Conservation (phyloP, 1,139 yeast genomes). For the Nakaseomyces delphensis region DNA sequence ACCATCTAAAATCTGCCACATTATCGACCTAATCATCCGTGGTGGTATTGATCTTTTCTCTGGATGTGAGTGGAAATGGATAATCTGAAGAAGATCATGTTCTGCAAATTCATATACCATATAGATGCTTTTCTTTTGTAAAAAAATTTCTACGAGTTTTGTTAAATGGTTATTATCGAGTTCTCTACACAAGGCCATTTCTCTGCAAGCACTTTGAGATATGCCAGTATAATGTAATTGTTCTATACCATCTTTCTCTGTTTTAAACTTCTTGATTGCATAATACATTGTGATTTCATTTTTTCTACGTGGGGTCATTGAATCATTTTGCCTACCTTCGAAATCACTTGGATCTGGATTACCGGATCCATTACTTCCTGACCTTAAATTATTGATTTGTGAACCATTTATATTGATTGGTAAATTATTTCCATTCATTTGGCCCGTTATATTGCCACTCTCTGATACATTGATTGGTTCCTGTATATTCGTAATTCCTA, state of each 20-base stretch:
- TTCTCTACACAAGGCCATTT: slow-evolving; percentile 91
- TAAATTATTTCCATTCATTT: background rate
- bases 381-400: background rate
- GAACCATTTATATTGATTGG: slow-evolving; percentile 1
- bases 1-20: slow-evolving; percentile 90
- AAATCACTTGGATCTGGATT: background rate
- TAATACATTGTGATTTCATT: slow-evolving; percentile 28
- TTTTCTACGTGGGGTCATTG: background rate
- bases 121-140: slow-evolving; percentile 84
- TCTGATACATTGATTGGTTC: background rate
- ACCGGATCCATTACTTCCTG: background rate
- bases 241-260: slow-evolving; percentile 85
- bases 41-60: slow-evolving; percentile 73
- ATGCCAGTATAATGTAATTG: slow-evolving; percentile 86
- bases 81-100: slow-evolving; percentile 85
- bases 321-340: background rate
- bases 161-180: slow-evolving; percentile 72
- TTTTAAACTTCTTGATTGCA: slow-evolving; percentile 95
- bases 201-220: slow-evolving; percentile 92
- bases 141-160: slow-evolving; percentile 69
- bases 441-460: background rate
- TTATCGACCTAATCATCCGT: slow-evolving; percentile 65
- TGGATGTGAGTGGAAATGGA: slow-evolving; percentile 89
- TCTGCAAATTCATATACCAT: slow-evolving; percentile 96
- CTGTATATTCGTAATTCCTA: background rate